A percentile compares a stretch with the other conserved stretches of the same genome.
phyloP scores from a whole-genome alignment of 2,329 filamentous ascomycete genomes.

The Colletotrichum sp. region DNA sequence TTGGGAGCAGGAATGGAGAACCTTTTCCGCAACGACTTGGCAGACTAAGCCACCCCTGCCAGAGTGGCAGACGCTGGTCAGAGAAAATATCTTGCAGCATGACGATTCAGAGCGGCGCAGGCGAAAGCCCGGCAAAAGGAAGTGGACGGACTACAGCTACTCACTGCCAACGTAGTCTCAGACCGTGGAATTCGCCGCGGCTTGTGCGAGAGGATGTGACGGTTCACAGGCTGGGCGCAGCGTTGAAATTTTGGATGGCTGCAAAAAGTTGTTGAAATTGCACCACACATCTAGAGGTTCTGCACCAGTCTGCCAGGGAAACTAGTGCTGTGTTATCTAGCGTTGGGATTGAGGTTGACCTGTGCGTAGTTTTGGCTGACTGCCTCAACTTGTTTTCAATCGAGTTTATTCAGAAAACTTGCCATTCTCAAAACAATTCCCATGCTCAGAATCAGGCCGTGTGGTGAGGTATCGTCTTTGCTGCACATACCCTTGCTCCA shows the following conservation, averaged over 20 bases:
- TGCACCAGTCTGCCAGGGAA: not conserved
- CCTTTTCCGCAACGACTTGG: too few species aligned
- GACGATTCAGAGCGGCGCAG: too few species aligned
- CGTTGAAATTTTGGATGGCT: not conserved
- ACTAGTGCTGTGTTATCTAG: not conserved
- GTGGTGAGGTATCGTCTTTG: fast-evolving
- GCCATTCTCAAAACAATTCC: too few species aligned
- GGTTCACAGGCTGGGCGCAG: not conserved
- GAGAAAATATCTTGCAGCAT: too few species aligned
- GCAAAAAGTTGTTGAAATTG: not conserved
- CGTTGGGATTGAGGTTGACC: not conserved
- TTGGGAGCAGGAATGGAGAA: too few species aligned
- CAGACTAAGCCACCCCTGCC: too few species aligned
- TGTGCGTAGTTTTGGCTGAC: not conserved
- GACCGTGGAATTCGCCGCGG: too few species aligned
- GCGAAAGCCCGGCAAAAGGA: not conserved
- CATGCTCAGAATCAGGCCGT: too few species aligned
- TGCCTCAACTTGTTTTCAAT: not conserved
- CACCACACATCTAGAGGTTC: not conserved
- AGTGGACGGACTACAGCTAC: not conserved
- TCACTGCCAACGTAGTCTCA: not conserved
- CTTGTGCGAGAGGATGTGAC: not conserved
- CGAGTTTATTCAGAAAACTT: too few species aligned
- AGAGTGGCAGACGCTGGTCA: too few species aligned
- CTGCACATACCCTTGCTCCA: not conserved